Evolutionary conservation across 1,139 yeast genomes (phyloP).

Genomic region (Protomyces lactucae-debilis): DNA sequence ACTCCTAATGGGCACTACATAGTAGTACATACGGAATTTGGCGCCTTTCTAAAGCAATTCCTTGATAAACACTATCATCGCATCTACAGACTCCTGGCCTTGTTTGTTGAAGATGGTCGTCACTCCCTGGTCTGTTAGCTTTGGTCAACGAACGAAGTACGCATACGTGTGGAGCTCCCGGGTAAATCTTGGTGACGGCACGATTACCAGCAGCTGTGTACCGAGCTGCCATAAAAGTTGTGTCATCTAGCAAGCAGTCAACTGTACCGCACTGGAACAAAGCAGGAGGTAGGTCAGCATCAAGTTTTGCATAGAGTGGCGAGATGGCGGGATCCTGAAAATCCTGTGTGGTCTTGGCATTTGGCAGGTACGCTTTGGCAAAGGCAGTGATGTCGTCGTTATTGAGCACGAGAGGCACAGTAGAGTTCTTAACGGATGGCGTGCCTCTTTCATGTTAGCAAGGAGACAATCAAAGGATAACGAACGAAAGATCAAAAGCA

Average conservation of each 20-base stretch:
- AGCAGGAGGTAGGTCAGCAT: not conserved
- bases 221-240: not conserved
- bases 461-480: not conserved
- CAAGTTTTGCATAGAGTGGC: conserved; percentile 6
- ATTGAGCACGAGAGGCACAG: conserved; percentile 7
- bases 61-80: not conserved
- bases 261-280: conserved; percentile 2
- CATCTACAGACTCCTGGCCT: not conserved
- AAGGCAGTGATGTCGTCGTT: not conserved
- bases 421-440: not conserved
- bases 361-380: conserved; percentile 1
- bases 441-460: not conserved
- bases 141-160: not conserved
- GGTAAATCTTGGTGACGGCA: not conserved
- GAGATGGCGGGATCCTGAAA: not conserved
- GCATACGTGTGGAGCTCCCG: conserved; percentile 10
- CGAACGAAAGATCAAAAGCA: not conserved
- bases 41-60: not conserved
- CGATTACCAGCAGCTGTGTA: conserved; percentile 4
- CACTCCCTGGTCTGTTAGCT: not conserved
- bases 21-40: too few relatives aligned
- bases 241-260: conserved; percentile 9
- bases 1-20: too few relatives aligned
- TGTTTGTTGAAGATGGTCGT: not conserved
- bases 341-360: not conserved